A percentile compares a stretch with the other conserved stretches of the same genome.
Conservation (phyloP, 257 asterid genomes). For the Coffea eugenioides region DNA sequence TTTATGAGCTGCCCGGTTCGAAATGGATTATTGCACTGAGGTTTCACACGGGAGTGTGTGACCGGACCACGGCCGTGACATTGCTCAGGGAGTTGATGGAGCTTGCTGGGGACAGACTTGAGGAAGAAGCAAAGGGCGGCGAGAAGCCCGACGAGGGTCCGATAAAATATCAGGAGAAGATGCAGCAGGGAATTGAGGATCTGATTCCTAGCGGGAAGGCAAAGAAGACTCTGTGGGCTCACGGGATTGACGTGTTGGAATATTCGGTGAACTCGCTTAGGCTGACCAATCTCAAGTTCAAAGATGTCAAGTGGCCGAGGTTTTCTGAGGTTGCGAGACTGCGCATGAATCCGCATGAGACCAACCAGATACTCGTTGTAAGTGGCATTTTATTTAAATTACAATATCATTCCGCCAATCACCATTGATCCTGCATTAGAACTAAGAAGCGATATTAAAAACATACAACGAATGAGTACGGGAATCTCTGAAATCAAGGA, state of each 20-base stretch:
- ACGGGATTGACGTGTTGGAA: slow-evolving; percentile 60
- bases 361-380: slow-evolving; percentile 51
- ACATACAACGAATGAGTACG: no score
- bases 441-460: no score
- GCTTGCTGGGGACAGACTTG: slow-evolving; percentile 21
- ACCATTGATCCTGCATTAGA: no score
- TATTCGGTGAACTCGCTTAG: slow-evolving; percentile 54
- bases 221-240: slow-evolving; percentile 66
- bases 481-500: no score
- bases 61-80: slow-evolving; percentile 65
- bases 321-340: slow-evolving; percentile 55
- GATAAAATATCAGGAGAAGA: slow-evolving; percentile 36
- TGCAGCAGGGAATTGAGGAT: slow-evolving; percentile 48
- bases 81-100: slow-evolving; percentile 65
- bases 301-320: slow-evolving; percentile 41
- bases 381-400: slow-evolving; percentile 7
- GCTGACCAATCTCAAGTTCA: slow-evolving; percentile 50
- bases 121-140: neutral
- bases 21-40: slow-evolving; percentile 38
- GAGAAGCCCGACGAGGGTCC: slow-evolving; percentile 6
- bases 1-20: slow-evolving; percentile 33
- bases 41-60: slow-evolving; percentile 62
- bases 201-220: slow-evolving; percentile 46
- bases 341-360: slow-evolving; percentile 35
- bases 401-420: neutral